Evolutionary conservation across 176 grass and related monocot species (phyloP).

Genomic region (Tillandsia leiboldiana): DNA sequence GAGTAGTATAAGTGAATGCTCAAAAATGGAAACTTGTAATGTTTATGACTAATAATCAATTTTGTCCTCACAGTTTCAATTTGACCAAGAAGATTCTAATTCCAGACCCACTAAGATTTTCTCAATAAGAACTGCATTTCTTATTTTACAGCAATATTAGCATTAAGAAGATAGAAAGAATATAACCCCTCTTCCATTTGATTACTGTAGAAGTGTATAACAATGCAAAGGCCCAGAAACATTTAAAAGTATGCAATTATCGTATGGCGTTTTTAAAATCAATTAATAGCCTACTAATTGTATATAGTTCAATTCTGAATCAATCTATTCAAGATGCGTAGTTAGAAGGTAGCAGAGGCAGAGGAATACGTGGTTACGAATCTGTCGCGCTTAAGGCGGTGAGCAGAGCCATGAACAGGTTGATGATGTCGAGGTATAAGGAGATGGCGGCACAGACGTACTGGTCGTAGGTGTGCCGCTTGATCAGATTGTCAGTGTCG

Average conservation of each 20-base stretch:
- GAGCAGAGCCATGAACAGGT: constrained; percentile 43
- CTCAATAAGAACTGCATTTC: not conserved
- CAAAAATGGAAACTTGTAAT: no score
- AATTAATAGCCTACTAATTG: not conserved
- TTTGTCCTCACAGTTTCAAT: no score
- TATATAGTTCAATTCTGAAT: not conserved
- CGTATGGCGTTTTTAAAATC: no score
- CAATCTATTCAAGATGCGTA: not conserved
- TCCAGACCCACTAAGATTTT: no score
- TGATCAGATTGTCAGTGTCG: constrained; percentile 53
- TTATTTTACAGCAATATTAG: not conserved
- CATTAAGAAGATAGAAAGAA: not conserved
- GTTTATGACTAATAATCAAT: no score
- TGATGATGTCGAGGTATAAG: constrained; percentile 52
- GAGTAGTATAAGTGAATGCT: no score
- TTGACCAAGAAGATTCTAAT: no score
- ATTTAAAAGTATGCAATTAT: no score
- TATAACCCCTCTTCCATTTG: not conserved
- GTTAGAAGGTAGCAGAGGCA: not conserved
- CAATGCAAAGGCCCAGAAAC: not conserved
- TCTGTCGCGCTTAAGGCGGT: constrained; percentile 26
- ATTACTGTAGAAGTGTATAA: not conserved
- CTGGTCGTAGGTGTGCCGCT: constrained; percentile 44
- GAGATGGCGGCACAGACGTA: constrained; percentile 41
- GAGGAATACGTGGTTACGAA: constrained; percentile 2